Base-by-base conservation (phyloP, 192 early-diverging fungal species). In the Entomortierella chlamydospora region DNA sequence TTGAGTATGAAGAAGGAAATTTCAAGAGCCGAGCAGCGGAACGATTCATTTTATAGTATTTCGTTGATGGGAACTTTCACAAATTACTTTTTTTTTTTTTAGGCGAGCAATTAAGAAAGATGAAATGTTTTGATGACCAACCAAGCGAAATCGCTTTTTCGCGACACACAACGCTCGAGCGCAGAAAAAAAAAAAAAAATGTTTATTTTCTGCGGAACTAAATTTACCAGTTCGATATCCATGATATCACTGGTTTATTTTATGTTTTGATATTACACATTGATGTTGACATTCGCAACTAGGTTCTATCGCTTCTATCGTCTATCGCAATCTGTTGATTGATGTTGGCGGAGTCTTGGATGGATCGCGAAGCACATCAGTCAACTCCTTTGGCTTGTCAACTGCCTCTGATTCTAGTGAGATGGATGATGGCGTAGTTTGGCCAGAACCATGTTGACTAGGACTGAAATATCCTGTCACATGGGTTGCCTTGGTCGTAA, bases 391-490 rank as follows among this genome's bases (percentile, higher is more conserved):
- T 5, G 45, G 45, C 15, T 15, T 5, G 4, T 47, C 45, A 47
- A 47, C 45, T 47, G 45, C 15, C 15, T 47, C 45, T 47, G 39
- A 41, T 41, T 41, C 39, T 6, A 9, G 39, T 41, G 39, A 6
- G 39, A 12, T 47, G 18, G 52, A 34, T 22, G 51, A 23, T 20
- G 64, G 53, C 1, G 64, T 42, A 26, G 64, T n/a, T 30, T 39
- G 57, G 1, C 56, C 20, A 22, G 45, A 68, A 1, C n/a, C n/a
- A n/a, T n/a, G n/a, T n/a, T n/a, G n/a, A n/a, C 53, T 18, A 4
- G 67, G 76, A 20, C 50, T 79, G 39, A 79, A 79, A 39, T 79
- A 79, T 45, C 76, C 76, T 20, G 76, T 78, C 61, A 78, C 52
- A 45, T 70, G 65, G 22, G 74, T 66, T 4, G 76, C 76, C 33